Conservation (phyloP, 768 basidiomycete species). For the Pleurotus djamor region DNA sequence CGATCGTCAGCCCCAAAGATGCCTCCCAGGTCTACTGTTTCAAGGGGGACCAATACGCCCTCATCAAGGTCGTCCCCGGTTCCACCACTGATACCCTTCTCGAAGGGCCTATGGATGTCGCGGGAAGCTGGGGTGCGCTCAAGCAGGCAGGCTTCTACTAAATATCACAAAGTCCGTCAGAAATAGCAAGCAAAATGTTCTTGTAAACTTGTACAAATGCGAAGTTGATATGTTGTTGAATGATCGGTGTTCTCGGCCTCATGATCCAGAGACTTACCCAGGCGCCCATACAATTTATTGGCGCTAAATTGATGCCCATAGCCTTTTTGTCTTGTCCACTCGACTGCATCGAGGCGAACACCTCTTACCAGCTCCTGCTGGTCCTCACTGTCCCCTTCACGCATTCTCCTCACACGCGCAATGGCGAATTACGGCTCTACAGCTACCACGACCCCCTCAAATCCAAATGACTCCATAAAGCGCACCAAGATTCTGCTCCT, state of each 20-base stretch:
- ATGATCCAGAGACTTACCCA: background rate
- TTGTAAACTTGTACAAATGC: background rate
- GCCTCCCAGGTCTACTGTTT: constrained; percentile 1
- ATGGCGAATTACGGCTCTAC: constrained; percentile 3
- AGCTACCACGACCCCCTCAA: background rate
- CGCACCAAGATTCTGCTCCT: constrained; percentile 73
- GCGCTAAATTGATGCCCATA: background rate
- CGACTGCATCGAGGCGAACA: background rate
- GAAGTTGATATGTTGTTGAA: background rate
- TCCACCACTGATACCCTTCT: background rate
- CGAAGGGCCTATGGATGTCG: background rate
- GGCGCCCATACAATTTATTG: background rate
- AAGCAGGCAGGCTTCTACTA: constrained; percentile 3
- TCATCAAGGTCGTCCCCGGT: background rate
- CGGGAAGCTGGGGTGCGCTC: background rate
- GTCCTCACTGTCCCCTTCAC: background rate
- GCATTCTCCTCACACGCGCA: background rate
- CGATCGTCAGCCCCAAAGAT: background rate
- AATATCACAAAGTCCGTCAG: too few relatives aligned
- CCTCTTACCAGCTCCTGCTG: background rate
- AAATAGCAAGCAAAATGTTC: background rate
- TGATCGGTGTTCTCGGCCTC: too few relatives aligned
- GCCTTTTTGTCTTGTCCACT: background rate
- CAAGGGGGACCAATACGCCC: background rate
- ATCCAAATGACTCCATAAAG: constrained; percentile 22